These are phyloP conservation scores for Pyrenochaeta sp. DNA, from an alignment of 2,329 filamentous ascomycete species.

Conservation along the genomic window DNA sequence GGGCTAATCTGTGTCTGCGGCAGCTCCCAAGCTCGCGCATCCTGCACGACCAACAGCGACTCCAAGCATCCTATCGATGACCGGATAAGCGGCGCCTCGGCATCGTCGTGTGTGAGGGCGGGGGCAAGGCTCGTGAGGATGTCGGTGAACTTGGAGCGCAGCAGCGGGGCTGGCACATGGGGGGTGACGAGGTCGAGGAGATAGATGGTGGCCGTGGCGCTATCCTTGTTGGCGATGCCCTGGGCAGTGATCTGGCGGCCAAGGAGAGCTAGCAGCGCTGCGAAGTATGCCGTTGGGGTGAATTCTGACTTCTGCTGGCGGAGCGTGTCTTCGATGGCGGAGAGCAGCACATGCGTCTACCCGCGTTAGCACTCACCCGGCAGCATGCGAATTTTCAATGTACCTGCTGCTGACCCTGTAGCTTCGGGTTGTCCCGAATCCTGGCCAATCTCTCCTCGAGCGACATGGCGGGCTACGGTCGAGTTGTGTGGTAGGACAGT, in stretches of 20 bases:
- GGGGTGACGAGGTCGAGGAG: slow-evolving; percentile 92
- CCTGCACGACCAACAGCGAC: slow-evolving; percentile 88
- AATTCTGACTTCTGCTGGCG: slow-evolving; percentile 84
- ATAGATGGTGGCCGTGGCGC: slow-evolving; percentile 88
- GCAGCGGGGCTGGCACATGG: slow-evolving; percentile 82
- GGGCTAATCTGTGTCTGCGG: slow-evolving; percentile 84
- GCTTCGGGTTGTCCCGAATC: slow-evolving; percentile 89
- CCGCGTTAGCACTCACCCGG: slow-evolving; percentile 20
- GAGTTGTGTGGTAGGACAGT: slow-evolving; percentile 20
- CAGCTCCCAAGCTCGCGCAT: slow-evolving; percentile 86
- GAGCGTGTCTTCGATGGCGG: slow-evolving; percentile 91
- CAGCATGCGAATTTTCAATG: slow-evolving; percentile 30
- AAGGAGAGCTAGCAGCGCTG: slow-evolving; percentile 88
- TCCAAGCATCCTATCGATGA: slow-evolving; percentile 93
- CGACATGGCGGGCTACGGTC: slow-evolving; percentile 56
- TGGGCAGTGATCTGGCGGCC: slow-evolving; percentile 74
- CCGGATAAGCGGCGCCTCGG: slow-evolving; percentile 85
- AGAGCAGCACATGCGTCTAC: slow-evolving; percentile 84
- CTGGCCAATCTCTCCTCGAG: slow-evolving; percentile 94
- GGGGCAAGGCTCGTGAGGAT: slow-evolving; percentile 89
- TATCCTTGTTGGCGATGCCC: slow-evolving; percentile 78
- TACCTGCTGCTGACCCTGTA: slow-evolving; percentile 95
- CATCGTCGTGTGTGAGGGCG: slow-evolving; percentile 78
- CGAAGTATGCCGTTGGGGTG: slow-evolving; percentile 92
- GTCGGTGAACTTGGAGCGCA: slow-evolving; percentile 93